A percentile compares a stretch with the other conserved stretches of the same genome.
These are phyloP conservation scores for Lactarius pseudohatsudake DNA, from an alignment of 768 basidiomycete species.

Conservation along the genomic window DNA sequence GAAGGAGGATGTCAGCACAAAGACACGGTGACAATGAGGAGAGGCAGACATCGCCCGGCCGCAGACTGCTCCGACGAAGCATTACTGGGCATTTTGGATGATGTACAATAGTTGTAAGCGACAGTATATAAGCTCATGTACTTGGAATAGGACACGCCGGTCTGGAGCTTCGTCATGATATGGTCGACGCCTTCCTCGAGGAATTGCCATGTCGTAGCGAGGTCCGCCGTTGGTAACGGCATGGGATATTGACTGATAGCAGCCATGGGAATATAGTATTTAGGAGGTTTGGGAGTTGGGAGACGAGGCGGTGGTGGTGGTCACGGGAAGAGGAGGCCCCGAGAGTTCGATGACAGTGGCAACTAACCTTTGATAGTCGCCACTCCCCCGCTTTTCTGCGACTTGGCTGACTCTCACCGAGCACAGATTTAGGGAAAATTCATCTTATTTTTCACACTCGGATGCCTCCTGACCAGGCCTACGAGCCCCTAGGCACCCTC, in stretches of 20 bases:
- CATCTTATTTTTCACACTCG: background rate
- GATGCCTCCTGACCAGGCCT: background rate
- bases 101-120: conserved; percentile 97
- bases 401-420: background rate
- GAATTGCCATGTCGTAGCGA: conserved; percentile 84
- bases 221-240: conserved; percentile 66
- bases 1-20: conserved; percentile 7
- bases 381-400: background rate
- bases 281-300: background rate
- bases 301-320: conserved; percentile 19
- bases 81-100: conserved; percentile 68
- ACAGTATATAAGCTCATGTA: conserved; percentile 90
- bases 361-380: background rate
- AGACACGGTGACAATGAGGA: background rate
- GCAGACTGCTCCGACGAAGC: conserved; percentile 40
- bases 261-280: conserved; percentile 18
- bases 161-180: conserved; percentile 89
- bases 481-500: too few species aligned
- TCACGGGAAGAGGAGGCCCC: conserved; percentile 17
- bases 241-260: conserved; percentile 38
- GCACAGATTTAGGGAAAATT: background rate
- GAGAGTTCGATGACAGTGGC: background rate
- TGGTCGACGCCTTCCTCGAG: conserved; percentile 88
- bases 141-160: conserved; percentile 85
- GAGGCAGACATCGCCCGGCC: conserved; percentile 57